Evolutionary conservation across 2,329 filamentous ascomycete species (phyloP).

Genomic region (Clarireedia sp.): DNA sequence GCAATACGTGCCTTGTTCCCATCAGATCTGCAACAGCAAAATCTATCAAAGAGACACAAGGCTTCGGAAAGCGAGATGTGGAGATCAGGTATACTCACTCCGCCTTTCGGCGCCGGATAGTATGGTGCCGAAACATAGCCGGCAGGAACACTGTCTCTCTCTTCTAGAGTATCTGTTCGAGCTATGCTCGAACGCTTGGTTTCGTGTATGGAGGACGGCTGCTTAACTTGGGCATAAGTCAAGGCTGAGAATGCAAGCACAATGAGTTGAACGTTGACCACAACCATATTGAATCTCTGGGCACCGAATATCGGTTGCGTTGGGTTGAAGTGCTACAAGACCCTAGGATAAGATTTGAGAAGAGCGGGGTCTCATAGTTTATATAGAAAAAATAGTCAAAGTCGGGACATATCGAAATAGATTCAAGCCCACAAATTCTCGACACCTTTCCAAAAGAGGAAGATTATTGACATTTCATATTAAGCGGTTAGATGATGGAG

Average conservation of each 20-base stretch:
- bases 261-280: background rate
- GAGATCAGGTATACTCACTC: slow-evolving; percentile 31
- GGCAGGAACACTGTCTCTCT: slow-evolving; percentile 13
- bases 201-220: slow-evolving; percentile 1
- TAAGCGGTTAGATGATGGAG: background rate
- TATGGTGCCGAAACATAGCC: slow-evolving; percentile 25
- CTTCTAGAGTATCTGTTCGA: background rate
- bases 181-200: background rate
- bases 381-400: background rate
- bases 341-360: no score
- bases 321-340: no score
- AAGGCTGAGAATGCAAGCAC: slow-evolving; percentile 1
- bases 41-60: no score
- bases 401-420: background rate
- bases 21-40: no score
- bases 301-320: no score
- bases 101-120: slow-evolving; percentile 41
- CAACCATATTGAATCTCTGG: background rate
- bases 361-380: background rate
- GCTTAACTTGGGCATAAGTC: background rate
- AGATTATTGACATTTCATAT: background rate
- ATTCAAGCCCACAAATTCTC: background rate
- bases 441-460: background rate
- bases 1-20: no score
- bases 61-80: no score